Percentiles rank a stretch among this genome's conserved stretches.
These are phyloP conservation scores for Dalbergia cultrata DNA, from an alignment of 306 rosid genomes.

Conservation along the genomic window DNA sequence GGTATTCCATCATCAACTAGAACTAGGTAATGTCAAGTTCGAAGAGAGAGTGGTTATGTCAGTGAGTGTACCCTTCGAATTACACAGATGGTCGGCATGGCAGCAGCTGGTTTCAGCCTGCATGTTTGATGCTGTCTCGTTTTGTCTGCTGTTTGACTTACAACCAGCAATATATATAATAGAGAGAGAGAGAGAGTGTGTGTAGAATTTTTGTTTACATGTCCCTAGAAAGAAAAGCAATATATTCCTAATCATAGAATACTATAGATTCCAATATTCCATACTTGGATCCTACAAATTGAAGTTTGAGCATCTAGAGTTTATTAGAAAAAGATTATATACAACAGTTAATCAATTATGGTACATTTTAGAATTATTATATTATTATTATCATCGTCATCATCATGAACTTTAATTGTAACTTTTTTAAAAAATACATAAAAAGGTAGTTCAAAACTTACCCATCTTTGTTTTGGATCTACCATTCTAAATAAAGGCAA, in stretches of 20 bases:
- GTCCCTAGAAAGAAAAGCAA: constrained; percentile 5
- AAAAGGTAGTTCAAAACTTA: too few relatives aligned
- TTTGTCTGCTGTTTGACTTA: constrained; percentile 42
- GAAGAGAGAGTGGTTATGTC: neutral
- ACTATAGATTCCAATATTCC: neutral
- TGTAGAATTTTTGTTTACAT: neutral
- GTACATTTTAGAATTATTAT: neutral
- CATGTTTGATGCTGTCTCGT: constrained; percentile 53
- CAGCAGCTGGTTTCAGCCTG: constrained; percentile 34
- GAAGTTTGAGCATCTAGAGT: neutral
- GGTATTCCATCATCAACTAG: neutral
- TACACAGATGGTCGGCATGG: constrained; percentile 30
- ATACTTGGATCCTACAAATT: neutral
- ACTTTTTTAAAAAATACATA: too few relatives aligned
- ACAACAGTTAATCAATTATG: neutral
- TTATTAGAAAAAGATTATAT: neutral
- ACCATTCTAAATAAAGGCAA: too few relatives aligned
- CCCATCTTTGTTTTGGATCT: too few relatives aligned
- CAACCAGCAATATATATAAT: neutral
- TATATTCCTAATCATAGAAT: neutral
- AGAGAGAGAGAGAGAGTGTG: neutral
- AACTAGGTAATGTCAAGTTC: constrained; percentile 3
- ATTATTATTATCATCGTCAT: neutral
- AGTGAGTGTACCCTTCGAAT: constrained; percentile 11
- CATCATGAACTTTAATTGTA: neutral